Conservation (phyloP, 345 rosid genomes). For the Eucalyptus microcorys region DNA sequence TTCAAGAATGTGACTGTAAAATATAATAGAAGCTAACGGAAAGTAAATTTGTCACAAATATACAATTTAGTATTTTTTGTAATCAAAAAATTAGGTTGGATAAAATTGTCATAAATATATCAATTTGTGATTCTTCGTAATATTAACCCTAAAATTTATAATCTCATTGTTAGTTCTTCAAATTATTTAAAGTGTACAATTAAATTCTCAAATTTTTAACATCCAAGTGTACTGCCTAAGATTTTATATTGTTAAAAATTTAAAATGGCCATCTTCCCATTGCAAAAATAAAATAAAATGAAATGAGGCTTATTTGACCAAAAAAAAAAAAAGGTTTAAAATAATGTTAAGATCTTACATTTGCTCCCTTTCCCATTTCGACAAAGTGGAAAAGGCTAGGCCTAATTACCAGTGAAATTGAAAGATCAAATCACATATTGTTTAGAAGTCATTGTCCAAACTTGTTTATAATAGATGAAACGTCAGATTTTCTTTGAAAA, state of each 20-base stretch:
- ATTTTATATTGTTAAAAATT: neutral
- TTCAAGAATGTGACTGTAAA: accelerated
- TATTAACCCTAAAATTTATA: neutral
- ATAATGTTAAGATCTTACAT: too few relatives aligned
- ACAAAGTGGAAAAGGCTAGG: neutral
- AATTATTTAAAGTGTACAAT: neutral
- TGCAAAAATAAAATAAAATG: neutral
- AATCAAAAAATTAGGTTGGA: accelerated
- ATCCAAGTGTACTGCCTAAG: neutral
- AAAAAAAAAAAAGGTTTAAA: too few relatives aligned
- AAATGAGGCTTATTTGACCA: neutral
- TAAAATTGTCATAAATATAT: too few relatives aligned
- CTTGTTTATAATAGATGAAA: neutral
- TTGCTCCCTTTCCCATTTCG: neutral
- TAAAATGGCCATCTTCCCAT: neutral
- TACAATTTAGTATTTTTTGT: accelerated
- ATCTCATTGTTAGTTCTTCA: neutral
- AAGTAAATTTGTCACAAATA: accelerated
- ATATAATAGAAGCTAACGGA: accelerated
- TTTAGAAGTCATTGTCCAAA: neutral
- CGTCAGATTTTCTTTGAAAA: neutral
- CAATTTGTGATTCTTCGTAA: accelerated
- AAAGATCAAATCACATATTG: neutral
- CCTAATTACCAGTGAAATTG: neutral
- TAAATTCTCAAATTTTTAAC: neutral